phyloP scores from a whole-genome alignment of 1,284 basidiomycete genomes.

The Trametes hirsuta region DNA sequence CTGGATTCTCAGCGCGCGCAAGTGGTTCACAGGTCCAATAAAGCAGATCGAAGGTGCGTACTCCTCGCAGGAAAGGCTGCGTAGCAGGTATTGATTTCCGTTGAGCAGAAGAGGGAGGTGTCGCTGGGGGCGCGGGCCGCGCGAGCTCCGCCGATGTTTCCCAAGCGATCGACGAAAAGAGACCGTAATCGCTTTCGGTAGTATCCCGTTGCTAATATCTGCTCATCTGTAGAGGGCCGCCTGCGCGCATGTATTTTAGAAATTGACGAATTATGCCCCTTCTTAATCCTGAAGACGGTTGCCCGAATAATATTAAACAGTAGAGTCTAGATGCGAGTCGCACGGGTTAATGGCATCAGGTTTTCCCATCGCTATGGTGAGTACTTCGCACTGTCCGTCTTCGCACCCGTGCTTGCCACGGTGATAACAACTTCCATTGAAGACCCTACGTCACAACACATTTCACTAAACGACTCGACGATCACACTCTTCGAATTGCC shows the following conservation, averaged over 20 bases:
- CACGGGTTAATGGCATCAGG: too few relatives aligned
- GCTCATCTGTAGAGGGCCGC: not conserved
- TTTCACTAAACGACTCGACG: too few relatives aligned
- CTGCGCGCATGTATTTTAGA: not conserved
- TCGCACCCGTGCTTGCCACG: not conserved
- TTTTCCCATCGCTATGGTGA: not conserved
- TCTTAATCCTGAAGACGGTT: too few relatives aligned
- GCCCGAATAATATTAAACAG: not conserved
- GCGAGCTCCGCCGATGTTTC: not conserved
- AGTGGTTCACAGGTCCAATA: slow-evolving; percentile 71
- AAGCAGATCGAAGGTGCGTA: slow-evolving; percentile 61
- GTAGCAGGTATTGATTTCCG: not conserved
- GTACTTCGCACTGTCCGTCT: not conserved
- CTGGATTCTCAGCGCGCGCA: slow-evolving; percentile 69
- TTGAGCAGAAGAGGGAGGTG: not conserved
- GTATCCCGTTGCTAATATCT: not conserved
- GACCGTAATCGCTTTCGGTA: not conserved
- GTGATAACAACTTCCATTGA: not conserved
- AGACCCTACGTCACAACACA: not conserved
- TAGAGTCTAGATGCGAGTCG: not conserved
- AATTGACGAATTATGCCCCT: too few relatives aligned
- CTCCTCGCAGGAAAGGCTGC: not conserved
- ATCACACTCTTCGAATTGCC: too few relatives aligned
- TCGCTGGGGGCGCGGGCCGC: not conserved
- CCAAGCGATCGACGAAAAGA: not conserved